Evolutionary conservation across 768 basidiomycete species (phyloP).

Genomic region (Trametes punicea): DNA sequence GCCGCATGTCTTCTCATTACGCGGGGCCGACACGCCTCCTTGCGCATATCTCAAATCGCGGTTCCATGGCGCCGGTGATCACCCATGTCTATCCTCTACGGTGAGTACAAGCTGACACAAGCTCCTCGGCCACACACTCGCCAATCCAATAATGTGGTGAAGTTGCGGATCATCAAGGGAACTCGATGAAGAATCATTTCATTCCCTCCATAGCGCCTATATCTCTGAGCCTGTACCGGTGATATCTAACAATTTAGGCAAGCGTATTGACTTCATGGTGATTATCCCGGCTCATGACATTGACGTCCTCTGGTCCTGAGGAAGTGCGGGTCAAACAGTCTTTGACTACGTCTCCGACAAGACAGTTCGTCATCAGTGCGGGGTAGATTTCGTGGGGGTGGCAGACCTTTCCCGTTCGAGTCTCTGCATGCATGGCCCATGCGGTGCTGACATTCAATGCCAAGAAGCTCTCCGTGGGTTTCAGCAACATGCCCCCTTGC

Average conservation of each 20-base stretch:
- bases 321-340: conserved; percentile 6
- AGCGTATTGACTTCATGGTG: too few relatives aligned
- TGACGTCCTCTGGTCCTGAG: neutral
- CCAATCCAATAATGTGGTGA: neutral
- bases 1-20: too few relatives aligned
- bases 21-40: neutral
- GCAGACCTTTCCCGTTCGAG: neutral
- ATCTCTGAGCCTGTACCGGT: too few relatives aligned
- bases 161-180: too few relatives aligned
- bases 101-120: neutral
- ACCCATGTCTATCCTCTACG: neutral
- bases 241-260: too few relatives aligned
- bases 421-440: neutral
- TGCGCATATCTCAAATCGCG: neutral
- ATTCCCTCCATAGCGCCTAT: too few relatives aligned
- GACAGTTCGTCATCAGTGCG: neutral
- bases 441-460: neutral
- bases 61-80: neutral
- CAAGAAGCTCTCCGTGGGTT: neutral
- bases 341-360: neutral
- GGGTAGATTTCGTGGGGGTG: neutral
- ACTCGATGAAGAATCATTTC: too few relatives aligned
- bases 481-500: neutral
- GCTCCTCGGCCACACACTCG: neutral
- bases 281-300: neutral